These are phyloP conservation scores for Paramarasmius palmivorus DNA, from an alignment of 1,284 basidiomycete species.

Conservation along the genomic window DNA sequence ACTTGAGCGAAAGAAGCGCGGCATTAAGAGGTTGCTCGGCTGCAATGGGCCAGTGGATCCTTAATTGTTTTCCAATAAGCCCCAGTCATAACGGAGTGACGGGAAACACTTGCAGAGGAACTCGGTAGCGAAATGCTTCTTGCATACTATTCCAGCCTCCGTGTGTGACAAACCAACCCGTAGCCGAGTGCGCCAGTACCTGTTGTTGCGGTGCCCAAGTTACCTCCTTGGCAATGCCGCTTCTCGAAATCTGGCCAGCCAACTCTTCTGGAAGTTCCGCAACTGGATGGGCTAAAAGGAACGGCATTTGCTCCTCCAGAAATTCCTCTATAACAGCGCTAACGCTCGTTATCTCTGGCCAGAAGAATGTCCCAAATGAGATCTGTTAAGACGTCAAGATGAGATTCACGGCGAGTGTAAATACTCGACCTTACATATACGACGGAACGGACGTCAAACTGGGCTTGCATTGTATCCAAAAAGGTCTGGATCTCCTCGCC, in stretches of 20 bases:
- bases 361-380: constrained; percentile 23
- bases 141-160: constrained; percentile 22
- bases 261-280: constrained; percentile 11
- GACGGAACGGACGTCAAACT: constrained; percentile 16
- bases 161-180: constrained; percentile 26
- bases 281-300: constrained; percentile 8
- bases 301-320: constrained; percentile 18
- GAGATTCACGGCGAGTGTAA: too few species aligned
- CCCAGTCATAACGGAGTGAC: too few species aligned
- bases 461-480: constrained; percentile 14
- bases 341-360: constrained; percentile 18
- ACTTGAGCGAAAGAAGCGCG: background rate
- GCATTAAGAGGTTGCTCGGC: constrained; percentile 11
- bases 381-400: constrained; percentile 16
- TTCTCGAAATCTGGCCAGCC: constrained; percentile 12
- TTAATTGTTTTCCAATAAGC: background rate
- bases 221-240: constrained; percentile 16
- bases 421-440: constrained; percentile 20
- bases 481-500: constrained; percentile 11
- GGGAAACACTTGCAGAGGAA: constrained; percentile 7
- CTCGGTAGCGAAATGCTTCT: constrained; percentile 5
- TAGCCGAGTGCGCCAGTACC: constrained; percentile 22
- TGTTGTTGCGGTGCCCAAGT: constrained; percentile 23
- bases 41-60: constrained; percentile 9
- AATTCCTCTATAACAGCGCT: constrained; percentile 19